These are phyloP conservation scores for Chlorella sp. DNA, from an alignment of 139 green algal species.

Conservation along the genomic window DNA sequence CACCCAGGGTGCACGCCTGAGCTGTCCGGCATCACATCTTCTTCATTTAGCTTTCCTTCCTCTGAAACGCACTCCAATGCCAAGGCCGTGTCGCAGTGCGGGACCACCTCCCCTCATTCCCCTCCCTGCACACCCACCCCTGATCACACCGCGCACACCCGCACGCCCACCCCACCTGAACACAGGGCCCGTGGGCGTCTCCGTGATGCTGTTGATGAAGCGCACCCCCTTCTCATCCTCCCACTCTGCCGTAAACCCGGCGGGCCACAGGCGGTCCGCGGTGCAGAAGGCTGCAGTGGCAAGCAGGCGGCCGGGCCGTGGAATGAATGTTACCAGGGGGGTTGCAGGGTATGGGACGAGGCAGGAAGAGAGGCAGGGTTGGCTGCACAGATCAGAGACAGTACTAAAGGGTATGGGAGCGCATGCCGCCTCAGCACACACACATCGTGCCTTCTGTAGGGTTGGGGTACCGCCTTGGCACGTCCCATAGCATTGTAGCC, in stretches of 20 bases:
- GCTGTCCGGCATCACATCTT: no score
- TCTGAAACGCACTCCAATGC: no score
- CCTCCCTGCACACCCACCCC: no score
- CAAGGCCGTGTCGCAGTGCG: no score
- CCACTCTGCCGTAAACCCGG: conserved; percentile 28
- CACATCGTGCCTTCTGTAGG: neutral
- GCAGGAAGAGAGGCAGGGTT: neutral
- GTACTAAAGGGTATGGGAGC: neutral
- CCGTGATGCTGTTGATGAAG: conserved; percentile 34
- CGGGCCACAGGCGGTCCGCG: conserved; percentile 7
- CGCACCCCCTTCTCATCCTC: conserved; percentile 37
- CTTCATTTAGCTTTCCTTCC: no score
- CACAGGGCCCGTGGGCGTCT: conserved; percentile 16
- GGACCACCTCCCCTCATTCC: no score
- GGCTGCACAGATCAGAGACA: neutral
- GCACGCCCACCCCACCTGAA: neutral
- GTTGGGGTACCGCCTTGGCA: neutral
- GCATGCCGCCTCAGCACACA: neutral
- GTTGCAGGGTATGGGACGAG: neutral
- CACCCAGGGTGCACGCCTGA: no score
- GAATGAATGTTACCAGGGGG: no score
- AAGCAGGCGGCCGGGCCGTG: no score
- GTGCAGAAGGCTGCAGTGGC: conserved; percentile 10
- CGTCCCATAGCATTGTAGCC: neutral
- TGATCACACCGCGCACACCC: no score